Evolutionary conservation across 140 eudicot species (phyloP).

Genomic region (Ambrosia hybrid): DNA sequence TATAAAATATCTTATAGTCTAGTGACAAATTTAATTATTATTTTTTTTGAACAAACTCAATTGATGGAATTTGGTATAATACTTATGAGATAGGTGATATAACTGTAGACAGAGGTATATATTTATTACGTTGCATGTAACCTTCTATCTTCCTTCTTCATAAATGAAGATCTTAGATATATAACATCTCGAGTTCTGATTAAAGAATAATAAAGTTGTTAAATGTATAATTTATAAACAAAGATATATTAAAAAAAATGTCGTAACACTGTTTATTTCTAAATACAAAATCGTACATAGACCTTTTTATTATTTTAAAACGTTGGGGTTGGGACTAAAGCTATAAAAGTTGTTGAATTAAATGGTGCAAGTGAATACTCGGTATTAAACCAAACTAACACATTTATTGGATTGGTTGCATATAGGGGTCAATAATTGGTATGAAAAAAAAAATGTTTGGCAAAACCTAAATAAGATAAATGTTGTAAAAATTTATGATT

Average conservation of each 20-base stretch:
- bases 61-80: too few relatives aligned
- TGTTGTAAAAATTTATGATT: too few relatives aligned
- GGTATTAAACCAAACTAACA: conserved; percentile 23
- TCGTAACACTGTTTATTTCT: neutral
- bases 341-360: conserved; percentile 30
- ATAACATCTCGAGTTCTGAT: too few relatives aligned
- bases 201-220: too few relatives aligned
- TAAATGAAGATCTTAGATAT: too few relatives aligned
- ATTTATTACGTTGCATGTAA: too few relatives aligned
- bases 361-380: conserved; percentile 31
- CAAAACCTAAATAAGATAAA: conserved; percentile 3
- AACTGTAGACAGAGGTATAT: too few relatives aligned
- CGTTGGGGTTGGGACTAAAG: neutral
- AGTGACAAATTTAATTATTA: too few relatives aligned
- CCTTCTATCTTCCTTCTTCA: too few relatives aligned
- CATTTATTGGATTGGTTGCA: conserved; percentile 34
- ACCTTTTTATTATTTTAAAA: neutral
- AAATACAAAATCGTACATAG: neutral
- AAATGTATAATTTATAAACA: neutral
- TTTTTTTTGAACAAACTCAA: too few relatives aligned
- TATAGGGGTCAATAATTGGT: conserved; percentile 16
- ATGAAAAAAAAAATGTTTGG: conserved; percentile 6
- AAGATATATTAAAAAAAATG: neutral
- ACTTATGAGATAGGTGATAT: too few relatives aligned
- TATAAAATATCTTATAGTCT: too few relatives aligned